Conservation (phyloP, 225 moss, liverwort and hornwort genomes). For the Bryoerythrophyllum caledonicum region DNA sequence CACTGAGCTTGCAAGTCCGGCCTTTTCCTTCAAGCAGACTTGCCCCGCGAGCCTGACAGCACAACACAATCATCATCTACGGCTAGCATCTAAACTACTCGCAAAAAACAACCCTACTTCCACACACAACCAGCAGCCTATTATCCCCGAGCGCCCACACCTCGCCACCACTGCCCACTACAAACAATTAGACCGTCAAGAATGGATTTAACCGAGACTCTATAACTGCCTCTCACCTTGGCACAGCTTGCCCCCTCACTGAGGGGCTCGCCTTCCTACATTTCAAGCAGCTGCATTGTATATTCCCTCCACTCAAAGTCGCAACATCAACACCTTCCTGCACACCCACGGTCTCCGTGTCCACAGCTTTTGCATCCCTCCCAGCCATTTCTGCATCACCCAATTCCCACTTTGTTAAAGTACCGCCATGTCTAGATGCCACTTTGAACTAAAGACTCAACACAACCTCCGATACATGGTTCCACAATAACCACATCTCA, state of each 20-base stretch:
- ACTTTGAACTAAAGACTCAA: background rate
- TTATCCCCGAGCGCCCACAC: background rate
- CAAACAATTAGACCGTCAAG: slow-evolving; percentile 6
- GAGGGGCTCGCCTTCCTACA: slow-evolving; percentile 58
- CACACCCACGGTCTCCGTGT: slow-evolving; percentile 34
- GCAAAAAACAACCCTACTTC: slow-evolving; percentile 8
- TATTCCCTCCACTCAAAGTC: slow-evolving; percentile 45
- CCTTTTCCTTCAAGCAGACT: slow-evolving; percentile 60
- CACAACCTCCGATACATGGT: background rate
- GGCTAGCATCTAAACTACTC: background rate
- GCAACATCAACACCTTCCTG: slow-evolving; percentile 41
- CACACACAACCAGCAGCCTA: background rate
- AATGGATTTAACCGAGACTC: background rate
- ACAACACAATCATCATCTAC: background rate
- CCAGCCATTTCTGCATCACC: slow-evolving; percentile 33
- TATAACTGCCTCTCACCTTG: slow-evolving; percentile 59
- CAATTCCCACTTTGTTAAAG: slow-evolving; percentile 21
- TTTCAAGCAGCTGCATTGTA: slow-evolving; percentile 61
- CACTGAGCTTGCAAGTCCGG: slow-evolving; percentile 33
- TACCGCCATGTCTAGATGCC: slow-evolving; percentile 7
- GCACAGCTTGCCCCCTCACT: slow-evolving; percentile 59
- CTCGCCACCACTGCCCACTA: background rate
- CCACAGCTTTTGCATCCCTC: slow-evolving; percentile 22
- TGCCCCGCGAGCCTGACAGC: slow-evolving; percentile 59
- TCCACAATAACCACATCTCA: slow-evolving; percentile 1